These are phyloP conservation scores for Hypomontagnella monticulosa DNA, from an alignment of 495 filamentous ascomycete genomes.

Conservation along the genomic window DNA sequence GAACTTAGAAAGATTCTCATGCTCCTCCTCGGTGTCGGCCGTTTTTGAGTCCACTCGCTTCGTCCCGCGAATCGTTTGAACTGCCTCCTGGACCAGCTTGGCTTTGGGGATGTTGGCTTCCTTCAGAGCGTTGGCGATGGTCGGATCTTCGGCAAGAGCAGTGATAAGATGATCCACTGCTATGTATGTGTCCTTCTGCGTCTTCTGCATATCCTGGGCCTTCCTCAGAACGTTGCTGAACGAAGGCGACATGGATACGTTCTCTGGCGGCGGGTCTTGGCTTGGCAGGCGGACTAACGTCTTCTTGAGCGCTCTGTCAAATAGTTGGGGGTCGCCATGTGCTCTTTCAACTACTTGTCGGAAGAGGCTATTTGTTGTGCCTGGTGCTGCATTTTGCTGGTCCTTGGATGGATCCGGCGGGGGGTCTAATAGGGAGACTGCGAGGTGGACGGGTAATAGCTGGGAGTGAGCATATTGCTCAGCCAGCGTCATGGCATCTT, in stretches of 20 bases:
- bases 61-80: constrained; percentile 90
- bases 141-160: constrained; percentile 78
- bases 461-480: constrained; percentile 91
- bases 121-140: constrained; percentile 75
- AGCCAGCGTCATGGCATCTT: constrained; percentile 83
- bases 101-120: constrained; percentile 92
- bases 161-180: constrained; percentile 94
- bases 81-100: constrained; percentile 86
- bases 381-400: constrained; percentile 69
- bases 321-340: constrained; percentile 86
- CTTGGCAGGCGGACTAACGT: constrained; percentile 86
- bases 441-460: constrained; percentile 86
- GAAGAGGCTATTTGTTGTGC: constrained; percentile 79
- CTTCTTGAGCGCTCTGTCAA: constrained; percentile 92
- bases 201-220: constrained; percentile 91
- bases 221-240: constrained; percentile 83
- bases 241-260: constrained; percentile 78
- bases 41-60: constrained; percentile 93
- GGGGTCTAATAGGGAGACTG: constrained; percentile 87
- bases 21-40: constrained; percentile 87
- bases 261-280: constrained; percentile 93
- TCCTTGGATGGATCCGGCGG: constrained; percentile 78
- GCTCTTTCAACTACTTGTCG: constrained; percentile 93
- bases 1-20: constrained; percentile 95
- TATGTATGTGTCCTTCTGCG: constrained; percentile 93